phyloP scores from a whole-genome alignment of 768 basidiomycete genomes.

The Calocera viscosa region DNA sequence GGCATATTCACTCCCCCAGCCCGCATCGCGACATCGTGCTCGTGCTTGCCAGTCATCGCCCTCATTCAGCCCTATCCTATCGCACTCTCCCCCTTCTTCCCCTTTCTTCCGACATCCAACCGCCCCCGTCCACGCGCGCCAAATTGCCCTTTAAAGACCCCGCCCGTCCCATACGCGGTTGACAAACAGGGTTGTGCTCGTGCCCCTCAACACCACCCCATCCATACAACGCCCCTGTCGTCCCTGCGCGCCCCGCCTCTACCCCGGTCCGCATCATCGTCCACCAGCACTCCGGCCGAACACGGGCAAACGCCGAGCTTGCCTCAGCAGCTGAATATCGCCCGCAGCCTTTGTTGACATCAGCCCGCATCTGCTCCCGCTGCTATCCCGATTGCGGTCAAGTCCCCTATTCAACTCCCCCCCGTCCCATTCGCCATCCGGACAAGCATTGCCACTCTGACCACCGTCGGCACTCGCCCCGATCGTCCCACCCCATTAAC shows the following conservation, averaged over 20 bases:
- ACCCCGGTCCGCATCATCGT: too few species aligned
- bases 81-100: neutral
- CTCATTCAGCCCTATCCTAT: neutral
- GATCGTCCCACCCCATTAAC: neutral
- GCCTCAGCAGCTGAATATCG: neutral
- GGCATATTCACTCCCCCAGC: neutral
- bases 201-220: neutral
- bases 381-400: neutral
- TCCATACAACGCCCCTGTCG: neutral
- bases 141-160: constrained; percentile 8
- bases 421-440: neutral
- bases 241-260: neutral
- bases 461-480: neutral
- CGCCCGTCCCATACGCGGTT: constrained; percentile 6
- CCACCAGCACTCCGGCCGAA: neutral
- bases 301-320: neutral
- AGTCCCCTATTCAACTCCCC: constrained; percentile 1
- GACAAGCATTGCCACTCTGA: neutral
- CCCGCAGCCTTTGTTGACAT: neutral
- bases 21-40: neutral
- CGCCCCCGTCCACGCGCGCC: constrained; percentile 4
- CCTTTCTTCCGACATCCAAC: neutral
- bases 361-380: constrained; percentile 5
- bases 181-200: constrained; percentile 9
- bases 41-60: neutral